Evolutionary conservation across 176 grass and related monocot genomes (phyloP).

Genomic region (Phoenix roebelenii): DNA sequence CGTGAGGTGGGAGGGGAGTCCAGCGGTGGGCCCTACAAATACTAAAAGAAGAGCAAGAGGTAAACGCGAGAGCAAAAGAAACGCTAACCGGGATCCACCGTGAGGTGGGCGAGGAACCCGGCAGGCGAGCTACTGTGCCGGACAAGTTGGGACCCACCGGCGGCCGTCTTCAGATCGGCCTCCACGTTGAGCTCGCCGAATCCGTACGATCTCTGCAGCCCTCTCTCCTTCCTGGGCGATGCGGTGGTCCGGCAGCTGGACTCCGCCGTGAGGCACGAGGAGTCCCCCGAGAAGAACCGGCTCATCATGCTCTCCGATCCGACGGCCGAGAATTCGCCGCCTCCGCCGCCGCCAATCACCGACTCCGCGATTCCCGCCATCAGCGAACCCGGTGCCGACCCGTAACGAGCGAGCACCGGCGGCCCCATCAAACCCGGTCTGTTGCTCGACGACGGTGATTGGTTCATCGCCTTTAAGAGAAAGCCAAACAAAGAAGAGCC

Average conservation of each 20-base stretch:
- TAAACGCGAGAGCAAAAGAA: too few species aligned
- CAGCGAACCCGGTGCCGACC: constrained; percentile 39
- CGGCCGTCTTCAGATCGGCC: background rate
- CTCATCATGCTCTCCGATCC: constrained; percentile 7
- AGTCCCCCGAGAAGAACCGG: constrained; percentile 53
- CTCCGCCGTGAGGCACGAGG: constrained; percentile 50
- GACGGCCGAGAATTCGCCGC: background rate
- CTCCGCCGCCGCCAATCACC: constrained; percentile 22
- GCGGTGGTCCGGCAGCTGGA: constrained; percentile 42
- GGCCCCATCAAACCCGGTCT: too few species aligned
- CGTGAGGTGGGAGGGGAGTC: too few species aligned
- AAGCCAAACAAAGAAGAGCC: too few species aligned
- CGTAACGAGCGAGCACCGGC: too few species aligned
- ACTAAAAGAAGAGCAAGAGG: background rate
- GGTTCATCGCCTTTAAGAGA: too few species aligned
- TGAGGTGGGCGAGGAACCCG: constrained; percentile 62
- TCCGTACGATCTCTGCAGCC: constrained; percentile 12
- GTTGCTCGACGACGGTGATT: too few species aligned
- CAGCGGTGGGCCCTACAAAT: too few species aligned
- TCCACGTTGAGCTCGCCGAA: constrained; percentile 38
- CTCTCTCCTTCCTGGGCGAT: background rate
- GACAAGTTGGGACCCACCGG: constrained; percentile 17
- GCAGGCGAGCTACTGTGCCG: constrained; percentile 93
- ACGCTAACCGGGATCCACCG: constrained; percentile 54
- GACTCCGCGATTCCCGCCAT: constrained; percentile 50